Evolutionary conservation across 2,329 filamentous ascomycete genomes (phyloP).

Genomic region (Chrysosphaeria jannelii): DNA sequence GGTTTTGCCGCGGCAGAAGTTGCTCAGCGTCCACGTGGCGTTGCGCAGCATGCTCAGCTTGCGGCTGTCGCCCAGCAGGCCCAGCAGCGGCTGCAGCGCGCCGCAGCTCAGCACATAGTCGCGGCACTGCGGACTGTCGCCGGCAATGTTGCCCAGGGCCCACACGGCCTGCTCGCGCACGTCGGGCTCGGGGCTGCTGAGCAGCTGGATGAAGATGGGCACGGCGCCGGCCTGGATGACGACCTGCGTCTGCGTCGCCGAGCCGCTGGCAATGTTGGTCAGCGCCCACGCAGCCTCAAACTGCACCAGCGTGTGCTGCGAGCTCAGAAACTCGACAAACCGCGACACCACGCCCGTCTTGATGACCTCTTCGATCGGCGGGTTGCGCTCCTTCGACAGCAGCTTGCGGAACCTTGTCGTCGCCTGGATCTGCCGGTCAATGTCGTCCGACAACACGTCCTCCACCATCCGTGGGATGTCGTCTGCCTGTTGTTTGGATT

Average conservation of each 20-base stretch:
- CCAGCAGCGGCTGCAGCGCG: constrained; percentile 68
- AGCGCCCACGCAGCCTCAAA: constrained; percentile 98
- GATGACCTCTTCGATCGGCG: constrained; percentile 95
- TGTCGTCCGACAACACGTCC: constrained; percentile 95
- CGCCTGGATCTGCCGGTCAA: constrained; percentile 87
- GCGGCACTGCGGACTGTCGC: constrained; percentile 88
- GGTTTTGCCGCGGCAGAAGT: constrained; percentile 98
- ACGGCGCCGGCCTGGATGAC: constrained; percentile 96
- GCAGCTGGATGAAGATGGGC: constrained; percentile 89
- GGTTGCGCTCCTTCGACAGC: constrained; percentile 93
- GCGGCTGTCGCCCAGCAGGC: constrained; percentile 79
- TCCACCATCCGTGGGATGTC: constrained; percentile 95
- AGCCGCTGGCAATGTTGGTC: constrained; percentile 96
- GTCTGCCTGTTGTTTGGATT: constrained; percentile 62
- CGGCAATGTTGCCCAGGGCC: constrained; percentile 95
- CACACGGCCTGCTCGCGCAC: constrained; percentile 95
- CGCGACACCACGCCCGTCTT: constrained; percentile 93
- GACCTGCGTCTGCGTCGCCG: constrained; percentile 88
- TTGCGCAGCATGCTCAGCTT: constrained; percentile 98
- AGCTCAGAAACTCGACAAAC: constrained; percentile 94
- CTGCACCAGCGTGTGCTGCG: constrained; percentile 89
- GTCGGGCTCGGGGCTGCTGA: constrained; percentile 88
- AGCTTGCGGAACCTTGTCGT: constrained; percentile 98
- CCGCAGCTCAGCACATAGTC: constrained; percentile 86
- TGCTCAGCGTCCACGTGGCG: constrained; percentile 95